Conservation (phyloP, 2,329 filamentous ascomycete genomes). For the Pseudopithomyces maydicus region DNA sequence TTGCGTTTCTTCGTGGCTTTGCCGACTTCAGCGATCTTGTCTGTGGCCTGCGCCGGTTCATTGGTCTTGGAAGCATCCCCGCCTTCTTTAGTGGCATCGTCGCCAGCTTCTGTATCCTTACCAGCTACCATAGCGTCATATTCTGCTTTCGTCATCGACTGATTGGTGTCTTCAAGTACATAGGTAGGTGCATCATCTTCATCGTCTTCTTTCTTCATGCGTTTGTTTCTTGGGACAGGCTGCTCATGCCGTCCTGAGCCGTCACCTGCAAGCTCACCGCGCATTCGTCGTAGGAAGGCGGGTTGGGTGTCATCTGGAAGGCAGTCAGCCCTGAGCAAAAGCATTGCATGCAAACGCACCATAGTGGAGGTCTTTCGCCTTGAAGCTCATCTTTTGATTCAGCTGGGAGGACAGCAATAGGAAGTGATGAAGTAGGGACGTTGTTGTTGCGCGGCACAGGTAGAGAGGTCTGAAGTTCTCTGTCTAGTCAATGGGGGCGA, state of each 20-base stretch:
- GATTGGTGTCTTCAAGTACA: slow-evolving; percentile 73
- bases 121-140: slow-evolving; percentile 51
- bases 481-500: too few species aligned
- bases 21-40: slow-evolving; percentile 41
- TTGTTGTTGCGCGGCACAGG: too few species aligned
- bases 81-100: slow-evolving; percentile 9
- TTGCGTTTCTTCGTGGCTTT: slow-evolving; percentile 44
- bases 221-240: slow-evolving; percentile 50
- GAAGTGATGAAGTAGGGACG: too few species aligned
- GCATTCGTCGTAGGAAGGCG: slow-evolving; percentile 53
- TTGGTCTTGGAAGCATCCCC: slow-evolving; percentile 9
- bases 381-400: slow-evolving; percentile 65
- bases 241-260: slow-evolving; percentile 52
- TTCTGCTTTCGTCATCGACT: slow-evolving; percentile 60
- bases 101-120: slow-evolving; percentile 25
- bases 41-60: slow-evolving; percentile 23
- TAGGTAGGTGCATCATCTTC: slow-evolving; percentile 78
- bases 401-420: too few species aligned
- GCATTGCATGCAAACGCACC: slow-evolving; percentile 38
- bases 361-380: slow-evolving; percentile 73
- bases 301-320: slow-evolving; percentile 57
- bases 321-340: slow-evolving; percentile 21
- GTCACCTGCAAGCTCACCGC: slow-evolving; percentile 59
- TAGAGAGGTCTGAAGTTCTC: too few species aligned
- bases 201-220: slow-evolving; percentile 64